Base-by-base conservation (phyloP, 2,329 filamentous ascomycete species). In the Parastagonospora nodorum region DNA sequence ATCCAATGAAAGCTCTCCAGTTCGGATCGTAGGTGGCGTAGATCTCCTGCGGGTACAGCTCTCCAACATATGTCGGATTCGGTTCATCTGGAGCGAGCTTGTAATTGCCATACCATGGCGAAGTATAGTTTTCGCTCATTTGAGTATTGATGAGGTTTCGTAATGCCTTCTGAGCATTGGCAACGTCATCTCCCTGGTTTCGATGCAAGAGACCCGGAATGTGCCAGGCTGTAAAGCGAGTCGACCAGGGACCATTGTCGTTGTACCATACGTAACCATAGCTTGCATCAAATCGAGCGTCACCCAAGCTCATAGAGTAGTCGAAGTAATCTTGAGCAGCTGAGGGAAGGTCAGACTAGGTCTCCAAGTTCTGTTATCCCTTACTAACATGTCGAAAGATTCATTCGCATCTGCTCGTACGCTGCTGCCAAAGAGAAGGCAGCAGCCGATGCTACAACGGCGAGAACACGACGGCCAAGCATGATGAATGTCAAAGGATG, bases 181-280 rank as follows among this genome's bases (percentile, higher is more conserved):
- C 55, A 0, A 73, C 59, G 48, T 76, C 74, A 36, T 68, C 48
- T 11, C 71, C 71, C 42, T 72, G 41, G 33, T 72, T 71, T 3
- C 74, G 69, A 35, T 74, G 58, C 27, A 76, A 47, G 12, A 78
- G 51, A 1, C 75, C 75, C 0, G 73, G 62, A 2, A 73, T 59
- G 41, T 78, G 77, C 75, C 75, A 77, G 0, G 74, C 73, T 1
- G 75, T 78, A 42, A 79, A 79, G 8, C 77, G 68, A 30, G 72
- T 63, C 3, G 71, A 76, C 73, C 75, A 78, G 15, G 72, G 72
- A 0, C 77, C 77, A 2, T 74, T 75, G 40, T 78, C 73, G 9
- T 67, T 66, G 43, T 78, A 79, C 53, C 62, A 72, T 19, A 79
- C 71, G 39, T 73, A 74, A 16, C 76, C 74, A 55, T 79, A 79